Conservation (phyloP, 345 rosid genomes). For the Gossypium mustelinum region DNA sequence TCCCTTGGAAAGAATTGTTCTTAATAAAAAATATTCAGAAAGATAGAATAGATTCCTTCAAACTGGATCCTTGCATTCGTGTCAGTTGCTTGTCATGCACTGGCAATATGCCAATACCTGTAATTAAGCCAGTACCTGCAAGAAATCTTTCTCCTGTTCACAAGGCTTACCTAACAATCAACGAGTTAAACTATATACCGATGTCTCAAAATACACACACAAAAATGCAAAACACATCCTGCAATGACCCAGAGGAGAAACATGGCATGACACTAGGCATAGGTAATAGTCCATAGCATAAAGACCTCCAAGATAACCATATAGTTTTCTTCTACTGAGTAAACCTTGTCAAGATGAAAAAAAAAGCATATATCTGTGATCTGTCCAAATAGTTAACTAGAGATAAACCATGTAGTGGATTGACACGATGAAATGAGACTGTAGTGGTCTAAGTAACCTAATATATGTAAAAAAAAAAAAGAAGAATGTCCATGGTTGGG, state of each 20-base stretch:
- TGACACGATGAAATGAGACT: neutral
- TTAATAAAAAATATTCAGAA: neutral
- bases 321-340: neutral
- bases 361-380: neutral
- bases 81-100: conserved; percentile 1
- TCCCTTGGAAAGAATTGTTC: neutral
- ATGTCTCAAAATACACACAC: neutral
- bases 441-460: neutral
- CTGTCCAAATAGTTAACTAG: neutral
- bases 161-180: neutral
- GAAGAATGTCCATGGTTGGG: neutral
- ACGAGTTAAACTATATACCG: neutral
- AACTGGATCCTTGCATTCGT: neutral
- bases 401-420: neutral
- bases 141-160: neutral
- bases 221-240: neutral
- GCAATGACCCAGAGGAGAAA: neutral
- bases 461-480: neutral
- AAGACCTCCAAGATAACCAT: neutral
- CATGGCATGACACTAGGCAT: neutral
- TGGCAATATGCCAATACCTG: neutral
- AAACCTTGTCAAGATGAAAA: neutral
- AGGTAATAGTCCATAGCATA: neutral
- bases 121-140: neutral
- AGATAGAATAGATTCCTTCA: conserved; percentile 1